Percentiles rank a stretch among this genome's conserved stretches.
These are phyloP conservation scores for Brettanomyces naardenensis DNA, from an alignment of 805 yeast species.

Conservation along the genomic window DNA sequence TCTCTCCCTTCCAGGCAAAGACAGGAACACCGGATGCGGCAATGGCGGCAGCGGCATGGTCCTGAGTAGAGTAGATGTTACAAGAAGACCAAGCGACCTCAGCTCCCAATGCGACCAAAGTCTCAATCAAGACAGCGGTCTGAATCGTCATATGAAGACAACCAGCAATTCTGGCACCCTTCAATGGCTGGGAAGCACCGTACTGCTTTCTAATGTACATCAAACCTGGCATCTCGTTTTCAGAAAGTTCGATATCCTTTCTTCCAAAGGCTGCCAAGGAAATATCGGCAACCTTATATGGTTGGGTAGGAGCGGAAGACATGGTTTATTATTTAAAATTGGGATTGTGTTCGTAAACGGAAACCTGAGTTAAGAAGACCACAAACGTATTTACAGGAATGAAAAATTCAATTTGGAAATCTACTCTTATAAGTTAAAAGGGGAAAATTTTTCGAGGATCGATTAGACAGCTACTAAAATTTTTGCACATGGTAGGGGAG, in stretches of 20 bases:
- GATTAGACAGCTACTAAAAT: too few relatives aligned
- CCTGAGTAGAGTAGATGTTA: slow-evolving; percentile 99
- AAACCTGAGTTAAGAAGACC: too few relatives aligned
- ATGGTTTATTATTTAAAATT: too few relatives aligned
- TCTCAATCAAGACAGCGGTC: slow-evolving; percentile 98
- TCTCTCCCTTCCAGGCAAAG: slow-evolving; percentile 99
- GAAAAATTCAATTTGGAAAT: too few relatives aligned
- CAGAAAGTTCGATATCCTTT: slow-evolving; percentile 97
- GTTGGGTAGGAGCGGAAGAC: slow-evolving; percentile 57
- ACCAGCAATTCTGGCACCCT: slow-evolving; percentile 98
- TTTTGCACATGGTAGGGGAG: too few relatives aligned
- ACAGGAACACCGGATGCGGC: slow-evolving; percentile 99
- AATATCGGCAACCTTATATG: slow-evolving; percentile 95
- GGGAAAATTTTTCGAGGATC: too few relatives aligned
- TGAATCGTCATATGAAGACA: slow-evolving; percentile 99
- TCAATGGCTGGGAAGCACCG: slow-evolving; percentile 88
- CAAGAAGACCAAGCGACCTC: slow-evolving; percentile 99
- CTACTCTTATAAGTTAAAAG: too few relatives aligned
- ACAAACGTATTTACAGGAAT: too few relatives aligned
- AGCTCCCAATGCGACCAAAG: slow-evolving; percentile 95
- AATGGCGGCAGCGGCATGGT: slow-evolving; percentile 99
- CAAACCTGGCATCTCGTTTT: slow-evolving; percentile 99
- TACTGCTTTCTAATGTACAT: slow-evolving; percentile 94
- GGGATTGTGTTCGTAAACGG: too few relatives aligned
- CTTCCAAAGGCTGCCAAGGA: slow-evolving; percentile 99